Percentiles rank a stretch among this genome's conserved stretches.
These are phyloP conservation scores for Cystobasidium sp. DNA, from an alignment of 1,284 basidiomycete species.

Conservation along the genomic window DNA sequence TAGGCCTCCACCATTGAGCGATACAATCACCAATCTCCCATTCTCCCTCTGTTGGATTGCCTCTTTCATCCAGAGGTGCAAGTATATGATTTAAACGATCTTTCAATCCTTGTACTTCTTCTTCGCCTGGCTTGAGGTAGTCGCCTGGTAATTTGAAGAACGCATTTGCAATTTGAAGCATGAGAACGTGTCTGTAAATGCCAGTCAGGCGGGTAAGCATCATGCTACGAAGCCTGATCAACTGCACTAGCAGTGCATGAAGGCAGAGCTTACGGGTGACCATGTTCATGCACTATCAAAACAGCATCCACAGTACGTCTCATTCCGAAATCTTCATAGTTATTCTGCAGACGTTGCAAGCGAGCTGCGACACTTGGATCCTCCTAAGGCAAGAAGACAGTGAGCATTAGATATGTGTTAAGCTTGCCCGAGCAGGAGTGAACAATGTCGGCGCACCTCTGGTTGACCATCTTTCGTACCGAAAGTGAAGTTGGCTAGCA, in stretches of 20 bases:
- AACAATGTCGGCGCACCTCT: slow-evolving; percentile 7
- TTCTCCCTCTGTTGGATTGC: slow-evolving; percentile 59
- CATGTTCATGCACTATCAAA: slow-evolving; percentile 79
- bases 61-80: slow-evolving; percentile 64
- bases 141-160: slow-evolving; percentile 99
- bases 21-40: slow-evolving; percentile 96
- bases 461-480: slow-evolving; percentile 45
- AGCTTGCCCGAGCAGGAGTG: neutral
- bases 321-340: slow-evolving; percentile 86
- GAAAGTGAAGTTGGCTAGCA: slow-evolving; percentile 47
- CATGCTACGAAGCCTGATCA: too few species aligned
- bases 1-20: slow-evolving; percentile 95
- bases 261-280: slow-evolving; percentile 50
- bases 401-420: neutral
- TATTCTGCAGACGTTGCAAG: slow-evolving; percentile 68
- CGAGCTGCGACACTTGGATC: slow-evolving; percentile 46
- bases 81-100: slow-evolving; percentile 84
- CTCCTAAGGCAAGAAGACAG: slow-evolving; percentile 25
- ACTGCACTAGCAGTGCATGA: neutral
- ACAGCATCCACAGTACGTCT: slow-evolving; percentile 72
- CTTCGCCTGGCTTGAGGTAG: slow-evolving; percentile 93
- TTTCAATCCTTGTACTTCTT: slow-evolving; percentile 86
- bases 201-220: slow-evolving; percentile 65
- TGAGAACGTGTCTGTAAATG: slow-evolving; percentile 85
- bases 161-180: slow-evolving; percentile 97